These are phyloP conservation scores for Quercus agrifolia DNA, from an alignment of 306 rosid species.

Conservation along the genomic window DNA sequence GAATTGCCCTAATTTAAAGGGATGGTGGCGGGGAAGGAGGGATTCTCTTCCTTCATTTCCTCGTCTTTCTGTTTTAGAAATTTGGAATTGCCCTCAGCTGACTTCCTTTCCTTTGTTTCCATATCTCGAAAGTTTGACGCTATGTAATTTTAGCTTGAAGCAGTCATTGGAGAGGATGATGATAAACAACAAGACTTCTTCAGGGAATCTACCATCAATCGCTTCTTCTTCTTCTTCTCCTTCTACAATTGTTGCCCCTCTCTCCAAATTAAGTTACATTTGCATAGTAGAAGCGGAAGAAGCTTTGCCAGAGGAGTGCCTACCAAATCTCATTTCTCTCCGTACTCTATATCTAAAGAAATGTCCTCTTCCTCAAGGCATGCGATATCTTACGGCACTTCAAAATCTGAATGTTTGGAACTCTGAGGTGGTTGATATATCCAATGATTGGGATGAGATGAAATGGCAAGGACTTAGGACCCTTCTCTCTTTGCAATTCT, in stretches of 20 bases:
- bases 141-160: not conserved
- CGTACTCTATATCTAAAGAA: rapidly evolving
- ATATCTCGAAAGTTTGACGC: rapidly evolving
- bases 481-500: not conserved
- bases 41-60: not conserved
- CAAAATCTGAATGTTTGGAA: rapidly evolving
- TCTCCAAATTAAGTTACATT: not conserved
- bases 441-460: not conserved
- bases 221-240: not conserved
- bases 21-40: no score
- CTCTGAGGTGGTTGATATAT: not conserved
- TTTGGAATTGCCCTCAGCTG: not conserved
- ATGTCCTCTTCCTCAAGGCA: not conserved
- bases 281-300: rapidly evolving
- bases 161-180: not conserved
- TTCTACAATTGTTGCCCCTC: not conserved
- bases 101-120: slow-evolving; percentile 4
- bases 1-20: no score
- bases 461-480: not conserved
- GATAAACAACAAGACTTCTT: not conserved
- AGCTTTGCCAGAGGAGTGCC: not conserved
- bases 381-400: slow-evolving; percentile 1
- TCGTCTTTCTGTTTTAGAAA: rapidly evolving
- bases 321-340: not conserved
- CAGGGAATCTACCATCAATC: not conserved